phyloP scores from a whole-genome alignment of 208 protist species.

The Wallacemonas rigidus region DNA sequence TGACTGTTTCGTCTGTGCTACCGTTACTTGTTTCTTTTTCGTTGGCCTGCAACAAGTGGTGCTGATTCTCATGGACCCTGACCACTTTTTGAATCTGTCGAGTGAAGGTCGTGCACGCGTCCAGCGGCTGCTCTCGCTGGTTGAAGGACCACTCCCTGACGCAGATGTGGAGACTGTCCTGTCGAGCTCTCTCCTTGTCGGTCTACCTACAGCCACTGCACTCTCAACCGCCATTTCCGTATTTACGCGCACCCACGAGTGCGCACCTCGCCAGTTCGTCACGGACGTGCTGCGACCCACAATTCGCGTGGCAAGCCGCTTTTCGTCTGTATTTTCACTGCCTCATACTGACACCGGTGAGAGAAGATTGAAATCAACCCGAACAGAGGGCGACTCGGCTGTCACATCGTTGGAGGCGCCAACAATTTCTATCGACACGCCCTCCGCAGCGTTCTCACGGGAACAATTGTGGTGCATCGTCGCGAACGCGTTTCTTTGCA shows the following conservation, averaged over 20 bases:
- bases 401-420: background rate
- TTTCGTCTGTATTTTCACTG: slow-evolving; percentile 7
- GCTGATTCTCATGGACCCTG: background rate
- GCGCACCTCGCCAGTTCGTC: slow-evolving; percentile 14
- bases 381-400: background rate
- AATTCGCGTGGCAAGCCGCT: slow-evolving; percentile 9
- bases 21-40: too few relatives aligned
- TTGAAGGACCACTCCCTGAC: background rate
- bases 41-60: too few relatives aligned
- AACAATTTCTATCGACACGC: slow-evolving; percentile 4
- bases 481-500: slow-evolving; percentile 28
- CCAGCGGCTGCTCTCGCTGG: background rate
- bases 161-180: slow-evolving; percentile 10
- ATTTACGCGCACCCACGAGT: slow-evolving; percentile 16
- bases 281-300: slow-evolving; percentile 20
- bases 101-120: background rate
- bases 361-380: background rate
- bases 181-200: slow-evolving; percentile 7
- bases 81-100: background rate
- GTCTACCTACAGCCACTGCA: slow-evolving; percentile 10
- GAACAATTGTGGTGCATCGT: slow-evolving; percentile 25
- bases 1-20: too few relatives aligned
- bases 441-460: background rate
- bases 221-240: slow-evolving; percentile 14
- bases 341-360: too few relatives aligned